Conservation (phyloP, 352 stramenopile species). For the Globisporangium camurandrum region DNA sequence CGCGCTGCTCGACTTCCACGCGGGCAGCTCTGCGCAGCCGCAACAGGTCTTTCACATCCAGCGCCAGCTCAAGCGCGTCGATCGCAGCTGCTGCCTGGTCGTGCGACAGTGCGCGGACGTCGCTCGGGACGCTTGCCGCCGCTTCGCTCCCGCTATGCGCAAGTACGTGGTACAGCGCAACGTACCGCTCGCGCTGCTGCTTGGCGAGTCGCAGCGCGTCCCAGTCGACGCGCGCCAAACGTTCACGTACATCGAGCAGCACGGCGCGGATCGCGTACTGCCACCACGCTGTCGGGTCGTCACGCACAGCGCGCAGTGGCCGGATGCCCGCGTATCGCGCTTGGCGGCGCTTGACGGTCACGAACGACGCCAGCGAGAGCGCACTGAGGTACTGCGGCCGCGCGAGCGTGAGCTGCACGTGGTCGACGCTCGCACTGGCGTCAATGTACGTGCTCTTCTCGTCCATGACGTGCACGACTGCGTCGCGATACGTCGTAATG, state of each 20-base stretch:
- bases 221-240: constrained; percentile 65
- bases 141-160: constrained; percentile 18
- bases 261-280: constrained; percentile 67
- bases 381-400: constrained; percentile 70
- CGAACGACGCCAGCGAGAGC: constrained; percentile 65
- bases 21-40: constrained; percentile 43
- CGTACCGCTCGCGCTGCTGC: constrained; percentile 39
- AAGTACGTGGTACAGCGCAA: constrained; percentile 43
- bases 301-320: constrained; percentile 33
- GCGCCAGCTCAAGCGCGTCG: constrained; percentile 57
- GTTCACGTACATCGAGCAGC: constrained; percentile 62
- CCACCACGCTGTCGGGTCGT: constrained; percentile 64
- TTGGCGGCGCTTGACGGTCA: constrained; percentile 54
- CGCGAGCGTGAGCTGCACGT: constrained; percentile 55
- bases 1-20: constrained; percentile 25
- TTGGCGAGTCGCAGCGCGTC: constrained; percentile 30
- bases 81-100: constrained; percentile 36
- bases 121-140: constrained; percentile 26
- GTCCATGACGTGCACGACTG: constrained; percentile 76
- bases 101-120: constrained; percentile 36
- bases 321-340: constrained; percentile 48
- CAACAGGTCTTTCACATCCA: constrained; percentile 70
- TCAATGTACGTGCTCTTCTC: constrained; percentile 88
- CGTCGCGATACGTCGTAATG: constrained; percentile 67
- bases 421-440: constrained; percentile 57